Percentiles rank a stretch among this genome's conserved stretches.
phyloP scores from a whole-genome alignment of 1,139 yeast genomes.

The Kurtzmaniella quercitrusa region DNA sequence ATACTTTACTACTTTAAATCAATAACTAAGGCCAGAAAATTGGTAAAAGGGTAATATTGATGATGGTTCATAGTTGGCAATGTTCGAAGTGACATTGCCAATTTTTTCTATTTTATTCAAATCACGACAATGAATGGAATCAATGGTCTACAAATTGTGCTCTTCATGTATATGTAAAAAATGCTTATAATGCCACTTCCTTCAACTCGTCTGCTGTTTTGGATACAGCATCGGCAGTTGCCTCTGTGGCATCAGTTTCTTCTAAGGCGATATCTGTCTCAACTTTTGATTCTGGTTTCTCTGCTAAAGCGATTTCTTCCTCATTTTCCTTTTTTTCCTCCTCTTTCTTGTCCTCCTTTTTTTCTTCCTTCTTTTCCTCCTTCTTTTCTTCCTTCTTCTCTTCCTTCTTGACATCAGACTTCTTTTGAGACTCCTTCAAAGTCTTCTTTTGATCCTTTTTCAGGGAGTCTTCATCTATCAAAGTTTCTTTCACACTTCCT shows the following conservation, averaged over 20 bases:
- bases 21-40: too few species aligned
- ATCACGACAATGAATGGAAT: too few species aligned
- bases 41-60: too few species aligned
- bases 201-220: slow-evolving; percentile 13
- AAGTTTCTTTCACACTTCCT: slow-evolving; percentile 33
- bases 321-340: slow-evolving; percentile 5
- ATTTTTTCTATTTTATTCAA: too few species aligned
- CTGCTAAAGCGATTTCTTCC: slow-evolving; percentile 7
- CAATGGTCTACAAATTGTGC: slow-evolving; percentile 1
- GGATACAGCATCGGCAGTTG: slow-evolving; percentile 4
- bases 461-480: slow-evolving; percentile 28
- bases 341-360: slow-evolving; percentile 4
- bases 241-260: slow-evolving; percentile 5
- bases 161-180: neutral
- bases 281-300: neutral
- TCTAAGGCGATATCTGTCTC: slow-evolving; percentile 4
- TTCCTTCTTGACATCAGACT: slow-evolving; percentile 8
- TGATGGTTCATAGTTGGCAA: too few species aligned
- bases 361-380: slow-evolving; percentile 3
- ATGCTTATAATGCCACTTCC: slow-evolving; percentile 13
- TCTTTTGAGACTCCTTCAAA: slow-evolving; percentile 8
- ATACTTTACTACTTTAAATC: too few species aligned
- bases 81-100: too few species aligned
- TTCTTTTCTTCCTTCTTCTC: slow-evolving; percentile 5
- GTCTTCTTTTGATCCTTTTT: slow-evolving; percentile 7